These are phyloP conservation scores for Trypanosomatidae sp. DNA, from an alignment of 208 protist genomes.

Conservation along the genomic window DNA sequence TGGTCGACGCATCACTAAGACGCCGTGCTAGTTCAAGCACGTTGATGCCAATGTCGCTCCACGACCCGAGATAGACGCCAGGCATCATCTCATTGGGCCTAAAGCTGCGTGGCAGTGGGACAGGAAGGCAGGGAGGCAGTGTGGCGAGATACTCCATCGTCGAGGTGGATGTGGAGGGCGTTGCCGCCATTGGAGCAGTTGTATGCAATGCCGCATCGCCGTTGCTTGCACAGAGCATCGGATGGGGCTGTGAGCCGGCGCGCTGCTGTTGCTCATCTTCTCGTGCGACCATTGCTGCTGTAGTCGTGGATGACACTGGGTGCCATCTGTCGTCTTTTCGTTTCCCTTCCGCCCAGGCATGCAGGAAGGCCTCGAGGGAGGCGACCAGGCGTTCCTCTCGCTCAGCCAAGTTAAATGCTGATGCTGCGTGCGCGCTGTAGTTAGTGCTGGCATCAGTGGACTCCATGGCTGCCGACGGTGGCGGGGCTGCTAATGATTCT, in stretches of 20 bases:
- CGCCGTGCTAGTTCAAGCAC: conserved; percentile 17
- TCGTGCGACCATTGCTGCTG: not conserved
- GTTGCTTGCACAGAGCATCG: not conserved
- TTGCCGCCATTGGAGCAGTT: not conserved
- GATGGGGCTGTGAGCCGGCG: not conserved
- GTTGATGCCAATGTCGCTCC: conserved; percentile 39
- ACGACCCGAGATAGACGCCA: conserved; percentile 54
- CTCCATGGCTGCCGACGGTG: not conserved
- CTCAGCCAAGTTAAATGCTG: not conserved
- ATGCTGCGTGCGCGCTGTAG: not conserved
- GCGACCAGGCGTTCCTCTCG: conserved; percentile 6
- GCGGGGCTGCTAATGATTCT: not conserved
- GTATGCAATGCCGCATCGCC: not conserved
- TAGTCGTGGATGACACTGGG: not conserved
- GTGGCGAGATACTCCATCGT: not conserved
- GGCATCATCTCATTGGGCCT: conserved; percentile 62
- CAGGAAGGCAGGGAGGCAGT: conserved; percentile 16
- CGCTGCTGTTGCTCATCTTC: not conserved
- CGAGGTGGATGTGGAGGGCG: not conserved
- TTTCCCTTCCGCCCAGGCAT: conserved; percentile 15
- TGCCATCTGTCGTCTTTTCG: not conserved
- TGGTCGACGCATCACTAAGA: conserved; percentile 8
- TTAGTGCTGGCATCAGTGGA: not conserved
- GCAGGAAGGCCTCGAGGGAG: conserved; percentile 16
- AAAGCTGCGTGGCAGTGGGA: conserved; percentile 32